Conservation (phyloP, 345 rosid species). For the Gossypium ekmanianum region DNA sequence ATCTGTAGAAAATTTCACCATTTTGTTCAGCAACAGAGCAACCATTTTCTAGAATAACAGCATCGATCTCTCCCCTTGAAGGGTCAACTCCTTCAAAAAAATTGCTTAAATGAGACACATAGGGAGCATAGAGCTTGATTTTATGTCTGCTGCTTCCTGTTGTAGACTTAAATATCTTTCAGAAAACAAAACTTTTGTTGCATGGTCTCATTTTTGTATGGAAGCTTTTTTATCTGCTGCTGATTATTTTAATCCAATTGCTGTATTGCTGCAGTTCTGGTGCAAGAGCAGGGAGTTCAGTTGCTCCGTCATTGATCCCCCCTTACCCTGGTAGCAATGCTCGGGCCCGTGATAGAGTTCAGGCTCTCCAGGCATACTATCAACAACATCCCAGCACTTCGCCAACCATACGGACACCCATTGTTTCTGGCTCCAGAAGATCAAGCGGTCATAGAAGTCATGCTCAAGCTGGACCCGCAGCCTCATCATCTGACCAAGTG, state of each 20-base stretch:
- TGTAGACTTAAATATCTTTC: background rate
- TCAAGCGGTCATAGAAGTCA: constrained; percentile 49
- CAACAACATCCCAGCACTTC: constrained; percentile 60
- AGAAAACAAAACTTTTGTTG: background rate
- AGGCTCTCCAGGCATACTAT: constrained; percentile 91
- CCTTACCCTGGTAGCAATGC: constrained; percentile 90
- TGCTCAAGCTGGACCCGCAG: constrained; percentile 50
- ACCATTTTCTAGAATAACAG: background rate
- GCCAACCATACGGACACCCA: constrained; percentile 47
- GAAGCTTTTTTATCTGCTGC: background rate
- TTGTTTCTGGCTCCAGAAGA: constrained; percentile 47
- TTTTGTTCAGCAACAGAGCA: background rate
- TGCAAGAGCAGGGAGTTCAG: constrained; percentile 71
- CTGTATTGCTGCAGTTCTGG: constrained; percentile 40
- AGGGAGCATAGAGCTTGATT: background rate
- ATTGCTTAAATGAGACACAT: background rate
- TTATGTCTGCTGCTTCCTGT: background rate
- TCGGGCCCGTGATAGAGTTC: constrained; percentile 78
- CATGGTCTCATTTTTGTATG: background rate
- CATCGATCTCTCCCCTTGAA: background rate
- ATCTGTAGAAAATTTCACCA: background rate
- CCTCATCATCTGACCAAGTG: constrained; percentile 67
- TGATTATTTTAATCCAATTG: background rate
- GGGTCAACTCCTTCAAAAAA: background rate
- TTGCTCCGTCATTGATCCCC: constrained; percentile 55